Evolutionary conservation across 2,329 filamentous ascomycete genomes (phyloP).

Genomic region (Myriangium duriaei): DNA sequence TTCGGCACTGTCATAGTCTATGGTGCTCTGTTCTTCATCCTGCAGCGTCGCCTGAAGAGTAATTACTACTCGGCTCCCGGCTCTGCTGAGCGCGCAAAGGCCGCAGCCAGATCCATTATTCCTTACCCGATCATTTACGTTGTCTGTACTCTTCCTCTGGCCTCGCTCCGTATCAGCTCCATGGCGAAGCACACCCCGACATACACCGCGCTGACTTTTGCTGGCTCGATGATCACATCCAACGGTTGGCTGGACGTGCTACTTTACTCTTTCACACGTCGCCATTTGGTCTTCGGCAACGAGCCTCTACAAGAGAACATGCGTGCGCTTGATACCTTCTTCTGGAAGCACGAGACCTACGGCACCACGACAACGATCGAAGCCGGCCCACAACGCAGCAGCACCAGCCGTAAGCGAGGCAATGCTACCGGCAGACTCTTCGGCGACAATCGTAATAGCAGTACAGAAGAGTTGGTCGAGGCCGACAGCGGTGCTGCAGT

Average conservation of each 20-base stretch:
- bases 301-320: slow-evolving; percentile 26
- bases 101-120: slow-evolving; percentile 43
- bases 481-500: slow-evolving; percentile 1
- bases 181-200: slow-evolving; percentile 38
- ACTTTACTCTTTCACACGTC: slow-evolving; percentile 43
- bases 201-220: slow-evolving; percentile 34
- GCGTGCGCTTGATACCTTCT: slow-evolving; percentile 17
- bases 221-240: slow-evolving; percentile 43
- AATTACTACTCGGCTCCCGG: slow-evolving; percentile 24
- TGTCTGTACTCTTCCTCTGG: slow-evolving; percentile 52
- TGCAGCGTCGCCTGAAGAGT: slow-evolving; percentile 25
- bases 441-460: slow-evolving; percentile 3
- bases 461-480: slow-evolving; percentile 9
- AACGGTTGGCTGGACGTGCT: slow-evolving; percentile 46
- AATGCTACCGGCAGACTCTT: neutral
- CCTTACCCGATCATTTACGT: slow-evolving; percentile 57
- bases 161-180: slow-evolving; percentile 47
- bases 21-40: slow-evolving; percentile 28
- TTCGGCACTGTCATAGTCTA: slow-evolving; percentile 40
- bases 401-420: neutral
- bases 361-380: slow-evolving; percentile 18
- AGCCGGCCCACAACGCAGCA: slow-evolving; percentile 4
- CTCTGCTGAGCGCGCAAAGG: slow-evolving; percentile 24
- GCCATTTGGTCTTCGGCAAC: slow-evolving; percentile 40
- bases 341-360: slow-evolving; percentile 14